Evolutionary conservation across 768 basidiomycete species (phyloP).

Genomic region (Epithele typhae): DNA sequence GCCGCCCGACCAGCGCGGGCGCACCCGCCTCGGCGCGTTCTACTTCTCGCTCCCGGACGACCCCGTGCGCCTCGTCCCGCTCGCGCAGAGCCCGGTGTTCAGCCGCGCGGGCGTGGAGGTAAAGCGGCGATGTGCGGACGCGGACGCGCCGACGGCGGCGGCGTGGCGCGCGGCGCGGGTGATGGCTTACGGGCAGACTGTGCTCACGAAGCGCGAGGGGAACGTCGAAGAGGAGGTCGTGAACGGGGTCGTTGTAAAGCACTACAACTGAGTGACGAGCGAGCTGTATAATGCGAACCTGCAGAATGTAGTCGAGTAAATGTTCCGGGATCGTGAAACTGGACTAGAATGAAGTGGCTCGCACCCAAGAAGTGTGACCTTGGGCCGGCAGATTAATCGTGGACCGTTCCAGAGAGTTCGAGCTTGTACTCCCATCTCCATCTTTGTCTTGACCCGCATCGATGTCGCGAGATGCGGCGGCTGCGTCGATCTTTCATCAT

Average conservation of each 20-base stretch:
- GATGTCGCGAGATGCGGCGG: no score
- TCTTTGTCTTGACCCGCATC: no score
- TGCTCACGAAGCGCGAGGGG: constrained; percentile 36
- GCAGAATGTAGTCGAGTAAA: no score
- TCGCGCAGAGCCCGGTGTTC: constrained; percentile 28
- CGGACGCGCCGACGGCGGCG: constrained; percentile 26
- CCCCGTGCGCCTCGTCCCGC: constrained; percentile 25
- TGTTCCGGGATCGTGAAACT: no score
- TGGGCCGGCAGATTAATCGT: no score
- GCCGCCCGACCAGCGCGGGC: constrained; percentile 30
- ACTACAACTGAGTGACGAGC: constrained; percentile 52
- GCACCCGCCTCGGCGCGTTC: constrained; percentile 32
- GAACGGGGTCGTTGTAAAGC: constrained; percentile 50
- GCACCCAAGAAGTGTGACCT: no score
- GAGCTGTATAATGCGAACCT: no score
- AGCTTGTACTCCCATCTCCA: no score
- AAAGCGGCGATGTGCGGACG: constrained; percentile 26
- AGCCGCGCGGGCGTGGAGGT: constrained; percentile 25
- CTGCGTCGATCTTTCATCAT: no score
- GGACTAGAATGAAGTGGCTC: no score
- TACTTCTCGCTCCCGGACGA: constrained; percentile 33
- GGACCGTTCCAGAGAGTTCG: no score
- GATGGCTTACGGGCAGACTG: constrained; percentile 45
- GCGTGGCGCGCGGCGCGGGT: constrained; percentile 34
- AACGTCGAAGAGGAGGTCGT: constrained; percentile 53